Evolutionary conservation across 805 yeast genomes (phyloP).

Genomic region (Ogataea henricii): DNA sequence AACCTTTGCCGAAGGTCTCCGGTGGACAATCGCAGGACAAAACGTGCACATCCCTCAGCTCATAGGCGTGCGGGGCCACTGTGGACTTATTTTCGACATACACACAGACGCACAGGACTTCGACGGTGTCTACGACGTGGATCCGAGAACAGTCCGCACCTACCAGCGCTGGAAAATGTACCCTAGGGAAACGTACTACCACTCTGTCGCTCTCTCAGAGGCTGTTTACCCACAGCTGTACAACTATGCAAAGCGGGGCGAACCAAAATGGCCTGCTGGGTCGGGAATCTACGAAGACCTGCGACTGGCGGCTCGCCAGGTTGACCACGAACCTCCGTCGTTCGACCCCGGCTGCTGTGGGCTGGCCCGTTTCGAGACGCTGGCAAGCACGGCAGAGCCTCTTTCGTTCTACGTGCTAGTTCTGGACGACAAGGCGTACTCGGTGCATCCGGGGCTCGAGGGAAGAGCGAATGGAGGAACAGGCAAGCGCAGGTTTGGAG

Average conservation of each 20-base stretch:
- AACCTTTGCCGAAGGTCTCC: background rate
- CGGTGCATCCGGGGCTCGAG: background rate
- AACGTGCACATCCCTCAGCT: background rate
- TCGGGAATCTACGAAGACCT: background rate
- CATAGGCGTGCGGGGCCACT: background rate
- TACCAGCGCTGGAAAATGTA: background rate
- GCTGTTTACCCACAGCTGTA: background rate
- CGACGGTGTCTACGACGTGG: background rate
- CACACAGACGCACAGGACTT: background rate
- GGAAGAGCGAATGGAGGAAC: background rate
- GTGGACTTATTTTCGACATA: background rate
- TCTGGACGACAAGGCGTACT: background rate
- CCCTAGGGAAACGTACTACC: background rate
- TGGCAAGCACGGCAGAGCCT: background rate
- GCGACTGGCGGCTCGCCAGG: background rate
- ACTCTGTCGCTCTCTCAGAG: background rate
- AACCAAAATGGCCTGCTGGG: background rate
- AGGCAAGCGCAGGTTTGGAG: background rate
- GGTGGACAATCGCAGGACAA: background rate
- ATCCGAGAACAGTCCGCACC: background rate
- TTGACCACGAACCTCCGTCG: background rate
- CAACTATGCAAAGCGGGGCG: background rate
- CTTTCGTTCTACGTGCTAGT: background rate
- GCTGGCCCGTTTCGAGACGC: background rate
- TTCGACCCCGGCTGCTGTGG: background rate